Percentiles rank a stretch among this genome's conserved stretches.
These are phyloP conservation scores for Bombardia bombarda DNA, from an alignment of 495 filamentous ascomycete species.

Conservation along the genomic window DNA sequence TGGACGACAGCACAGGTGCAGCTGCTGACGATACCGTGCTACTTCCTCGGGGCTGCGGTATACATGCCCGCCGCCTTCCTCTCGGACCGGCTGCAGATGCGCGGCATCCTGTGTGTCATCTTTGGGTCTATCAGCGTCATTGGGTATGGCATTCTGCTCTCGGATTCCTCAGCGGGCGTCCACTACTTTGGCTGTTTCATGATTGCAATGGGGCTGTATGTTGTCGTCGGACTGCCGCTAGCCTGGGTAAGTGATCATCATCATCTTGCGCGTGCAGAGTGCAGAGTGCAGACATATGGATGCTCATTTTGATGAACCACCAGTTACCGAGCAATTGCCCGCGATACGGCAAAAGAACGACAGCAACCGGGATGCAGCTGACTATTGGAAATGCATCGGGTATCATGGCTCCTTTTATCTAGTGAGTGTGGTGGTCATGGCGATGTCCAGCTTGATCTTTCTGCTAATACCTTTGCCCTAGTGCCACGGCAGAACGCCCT, in stretches of 20 bases:
- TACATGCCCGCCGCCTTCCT: slow-evolving; percentile 56
- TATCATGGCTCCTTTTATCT: slow-evolving; percentile 62
- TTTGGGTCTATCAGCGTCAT: slow-evolving; percentile 53
- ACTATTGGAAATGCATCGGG: slow-evolving; percentile 61
- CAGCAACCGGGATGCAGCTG: slow-evolving; percentile 61
- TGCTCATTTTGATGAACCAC: too few relatives aligned
- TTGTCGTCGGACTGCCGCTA: slow-evolving; percentile 59
- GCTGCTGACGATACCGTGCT: slow-evolving; percentile 72
- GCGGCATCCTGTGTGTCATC: slow-evolving; percentile 51
- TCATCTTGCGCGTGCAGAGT: slow-evolving; percentile 15
- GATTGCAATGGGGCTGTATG: slow-evolving; percentile 63
- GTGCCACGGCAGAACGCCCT: slow-evolving; percentile 29
- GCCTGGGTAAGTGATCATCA: slow-evolving; percentile 45
- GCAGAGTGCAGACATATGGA: not conserved
- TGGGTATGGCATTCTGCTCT: slow-evolving; percentile 60
- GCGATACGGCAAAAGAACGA: slow-evolving; percentile 64
- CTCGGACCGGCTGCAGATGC: slow-evolving; percentile 52
- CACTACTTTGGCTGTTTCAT: slow-evolving; percentile 64
- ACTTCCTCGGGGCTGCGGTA: slow-evolving; percentile 56
- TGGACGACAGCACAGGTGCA: slow-evolving; percentile 59
- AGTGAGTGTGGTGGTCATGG: too few relatives aligned
- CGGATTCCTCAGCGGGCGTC: slow-evolving; percentile 48
- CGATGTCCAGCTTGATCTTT: not conserved
- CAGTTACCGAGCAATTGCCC: slow-evolving; percentile 43
- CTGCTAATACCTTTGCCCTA: slow-evolving; percentile 10